Evolutionary conservation across 1,284 basidiomycete genomes (phyloP).

Genomic region (Marasmius oreades): DNA sequence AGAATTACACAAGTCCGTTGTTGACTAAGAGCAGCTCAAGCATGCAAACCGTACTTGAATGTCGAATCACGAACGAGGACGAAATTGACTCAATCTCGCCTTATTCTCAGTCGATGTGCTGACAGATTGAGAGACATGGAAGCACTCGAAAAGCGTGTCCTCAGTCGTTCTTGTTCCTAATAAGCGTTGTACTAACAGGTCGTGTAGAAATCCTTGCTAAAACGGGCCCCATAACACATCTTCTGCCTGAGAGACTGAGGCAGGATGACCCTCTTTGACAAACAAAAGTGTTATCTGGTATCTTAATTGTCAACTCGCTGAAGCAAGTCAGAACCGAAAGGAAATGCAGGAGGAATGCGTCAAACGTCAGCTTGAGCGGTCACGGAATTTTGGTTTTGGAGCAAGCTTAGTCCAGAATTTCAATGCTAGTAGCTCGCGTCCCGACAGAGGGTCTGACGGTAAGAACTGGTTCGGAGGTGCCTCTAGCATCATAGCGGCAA

Average conservation of each 20-base stretch:
- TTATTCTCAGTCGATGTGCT: constrained; percentile 78
- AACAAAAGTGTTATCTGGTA: constrained; percentile 85
- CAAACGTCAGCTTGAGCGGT: constrained; percentile 75
- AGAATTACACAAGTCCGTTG: constrained; percentile 3
- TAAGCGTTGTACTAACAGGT: constrained; percentile 35
- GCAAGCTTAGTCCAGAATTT: constrained; percentile 52
- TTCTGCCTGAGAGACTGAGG: constrained; percentile 63
- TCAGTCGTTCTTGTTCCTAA: not conserved
- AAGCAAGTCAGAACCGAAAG: constrained; percentile 75
- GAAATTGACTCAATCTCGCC: constrained; percentile 87
- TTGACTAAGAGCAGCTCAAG: constrained; percentile 47
- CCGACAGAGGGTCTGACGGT: constrained; percentile 18
- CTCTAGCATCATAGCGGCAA: constrained; percentile 58
- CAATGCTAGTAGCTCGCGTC: constrained; percentile 22
- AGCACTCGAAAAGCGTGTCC: constrained; percentile 75
- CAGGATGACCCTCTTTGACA: constrained; percentile 53
- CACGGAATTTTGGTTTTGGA: constrained; percentile 73
- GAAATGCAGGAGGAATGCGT: constrained; percentile 88
- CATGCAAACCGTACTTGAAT: constrained; percentile 79
- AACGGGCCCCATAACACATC: constrained; percentile 56
- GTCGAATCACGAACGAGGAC: constrained; percentile 81
- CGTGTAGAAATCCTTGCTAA: constrained; percentile 62
- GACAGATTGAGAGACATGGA: constrained; percentile 86
- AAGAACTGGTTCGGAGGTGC: constrained; percentile 65
- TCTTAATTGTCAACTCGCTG: constrained; percentile 73